Evolutionary conservation across 768 basidiomycete genomes (phyloP).

Genomic region (Kwoniella bestiolae): DNA sequence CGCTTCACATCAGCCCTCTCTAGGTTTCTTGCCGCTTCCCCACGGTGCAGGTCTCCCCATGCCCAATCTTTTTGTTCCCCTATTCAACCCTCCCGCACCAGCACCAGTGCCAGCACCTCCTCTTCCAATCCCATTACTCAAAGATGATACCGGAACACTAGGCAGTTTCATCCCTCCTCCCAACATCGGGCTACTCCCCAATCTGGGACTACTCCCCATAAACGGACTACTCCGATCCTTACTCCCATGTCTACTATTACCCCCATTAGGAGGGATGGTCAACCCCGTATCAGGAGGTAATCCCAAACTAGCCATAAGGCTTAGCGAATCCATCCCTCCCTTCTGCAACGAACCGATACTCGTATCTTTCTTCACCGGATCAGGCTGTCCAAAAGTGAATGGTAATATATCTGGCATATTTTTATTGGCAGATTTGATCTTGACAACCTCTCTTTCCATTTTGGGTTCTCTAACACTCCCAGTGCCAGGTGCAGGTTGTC

Average conservation of each 20-base stretch:
- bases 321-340: conserved; percentile 33
- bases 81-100: conserved; percentile 2
- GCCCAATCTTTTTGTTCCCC: conserved; percentile 45
- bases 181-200: conserved; percentile 11
- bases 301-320: conserved; percentile 52
- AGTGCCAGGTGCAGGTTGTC: conserved; percentile 14
- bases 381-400: conserved; percentile 41
- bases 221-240: conserved; percentile 15
- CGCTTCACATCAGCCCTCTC: conserved; percentile 1
- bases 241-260: background rate
- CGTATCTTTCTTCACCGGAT: conserved; percentile 16
- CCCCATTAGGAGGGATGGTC: background rate
- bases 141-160: conserved; percentile 11
- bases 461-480: conserved; percentile 9
- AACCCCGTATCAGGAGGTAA: conserved; percentile 30
- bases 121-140: background rate
- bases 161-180: conserved; percentile 11
- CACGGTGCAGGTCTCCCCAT: conserved; percentile 51
- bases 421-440: conserved; percentile 31
- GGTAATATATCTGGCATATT: conserved; percentile 40
- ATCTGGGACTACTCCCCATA: conserved; percentile 12
- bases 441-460: conserved; percentile 17
- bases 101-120: conserved; percentile 11
- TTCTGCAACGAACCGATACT: conserved; percentile 40
- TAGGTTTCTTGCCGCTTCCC: conserved; percentile 39